Conservation (phyloP, 495 filamentous ascomycete species). For the Poronia punctata region DNA sequence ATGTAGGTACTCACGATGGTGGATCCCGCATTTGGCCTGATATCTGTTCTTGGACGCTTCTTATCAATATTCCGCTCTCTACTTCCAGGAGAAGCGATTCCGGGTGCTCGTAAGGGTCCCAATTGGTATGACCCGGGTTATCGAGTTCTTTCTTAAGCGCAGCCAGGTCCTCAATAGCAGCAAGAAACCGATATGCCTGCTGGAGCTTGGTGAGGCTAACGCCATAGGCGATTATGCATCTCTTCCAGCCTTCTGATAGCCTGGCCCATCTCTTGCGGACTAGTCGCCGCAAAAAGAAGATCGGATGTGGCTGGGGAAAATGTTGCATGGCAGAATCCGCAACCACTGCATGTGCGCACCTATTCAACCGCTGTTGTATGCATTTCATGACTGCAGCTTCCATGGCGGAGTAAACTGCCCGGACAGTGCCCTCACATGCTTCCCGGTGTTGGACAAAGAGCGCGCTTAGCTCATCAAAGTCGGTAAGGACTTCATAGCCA, state of each 20-base stretch:
- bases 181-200: conserved; percentile 25
- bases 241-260: conserved; percentile 19
- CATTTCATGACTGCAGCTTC: neutral
- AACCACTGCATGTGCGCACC: neutral
- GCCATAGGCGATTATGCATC: conserved; percentile 24
- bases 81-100: conserved; percentile 56
- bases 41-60: conserved; percentile 46
- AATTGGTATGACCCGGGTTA: conserved; percentile 47
- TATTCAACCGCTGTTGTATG: neutral
- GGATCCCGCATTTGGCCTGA: conserved; percentile 44
- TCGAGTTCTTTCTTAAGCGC: conserved; percentile 29
- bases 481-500: neutral
- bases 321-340: neutral
- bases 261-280: conserved; percentile 12
- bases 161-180: conserved; percentile 8
- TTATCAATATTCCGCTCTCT: conserved; percentile 46
- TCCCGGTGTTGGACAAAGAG: neutral
- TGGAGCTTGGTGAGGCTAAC: conserved; percentile 27
- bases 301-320: conserved; percentile 18
- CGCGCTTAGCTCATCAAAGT: too few species aligned
- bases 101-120: conserved; percentile 35
- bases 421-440: neutral
- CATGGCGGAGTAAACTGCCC: neutral
- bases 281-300: conserved; percentile 28
- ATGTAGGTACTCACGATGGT: too few species aligned